Conservation (phyloP, 306 rosid species). For the Herpetospermum pedunculosum region DNA sequence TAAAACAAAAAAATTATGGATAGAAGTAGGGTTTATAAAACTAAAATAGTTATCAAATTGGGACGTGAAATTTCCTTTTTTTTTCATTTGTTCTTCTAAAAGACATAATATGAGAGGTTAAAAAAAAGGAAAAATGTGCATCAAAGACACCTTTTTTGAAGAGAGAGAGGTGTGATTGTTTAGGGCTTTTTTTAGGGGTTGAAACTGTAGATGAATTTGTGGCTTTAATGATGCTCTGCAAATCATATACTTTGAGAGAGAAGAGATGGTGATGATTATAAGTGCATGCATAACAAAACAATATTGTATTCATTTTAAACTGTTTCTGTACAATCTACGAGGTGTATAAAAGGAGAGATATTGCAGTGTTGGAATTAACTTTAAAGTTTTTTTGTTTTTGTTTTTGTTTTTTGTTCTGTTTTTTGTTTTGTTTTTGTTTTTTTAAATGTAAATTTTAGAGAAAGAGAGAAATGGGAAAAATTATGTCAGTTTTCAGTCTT, state of each 20-base stretch:
- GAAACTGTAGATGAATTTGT: background rate
- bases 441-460: too few relatives aligned
- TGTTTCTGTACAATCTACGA: background rate
- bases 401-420: background rate
- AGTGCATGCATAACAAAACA: background rate
- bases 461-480: background rate
- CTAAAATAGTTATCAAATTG: too few relatives aligned
- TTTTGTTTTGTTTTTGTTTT: background rate
- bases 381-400: background rate
- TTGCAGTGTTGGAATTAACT: background rate
- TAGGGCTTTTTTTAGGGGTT: background rate
- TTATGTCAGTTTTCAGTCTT: constrained; percentile 2
- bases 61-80: too few relatives aligned
- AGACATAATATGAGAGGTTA: too few relatives aligned
- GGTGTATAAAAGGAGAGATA: background rate
- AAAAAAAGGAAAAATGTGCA: background rate
- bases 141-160: background rate
- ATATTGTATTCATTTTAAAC: background rate
- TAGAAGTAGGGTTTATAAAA: too few relatives aligned
- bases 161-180: background rate
- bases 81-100: background rate
- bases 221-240: background rate
- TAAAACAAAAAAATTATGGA: too few relatives aligned
- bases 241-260: background rate
- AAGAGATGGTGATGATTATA: background rate